Percentiles rank a stretch among this genome's conserved stretches.
These are phyloP conservation scores for Carpinus viminea DNA, from an alignment of 306 rosid genomes.

Conservation along the genomic window DNA sequence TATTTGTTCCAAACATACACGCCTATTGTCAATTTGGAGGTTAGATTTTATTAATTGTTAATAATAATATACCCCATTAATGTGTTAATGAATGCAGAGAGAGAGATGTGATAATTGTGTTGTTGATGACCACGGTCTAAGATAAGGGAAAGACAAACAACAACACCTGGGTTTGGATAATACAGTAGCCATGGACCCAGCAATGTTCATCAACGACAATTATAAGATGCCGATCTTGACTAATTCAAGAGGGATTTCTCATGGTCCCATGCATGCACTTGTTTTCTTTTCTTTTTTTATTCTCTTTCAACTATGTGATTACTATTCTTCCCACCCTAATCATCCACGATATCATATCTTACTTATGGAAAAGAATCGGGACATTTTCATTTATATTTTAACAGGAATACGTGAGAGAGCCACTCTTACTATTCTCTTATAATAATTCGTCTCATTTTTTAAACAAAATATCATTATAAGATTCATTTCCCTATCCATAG, in stretches of 20 bases:
- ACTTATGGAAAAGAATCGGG: no score
- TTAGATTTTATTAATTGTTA: constrained; percentile 20
- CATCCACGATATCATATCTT: neutral
- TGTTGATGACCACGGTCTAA: constrained; percentile 28
- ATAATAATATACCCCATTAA: neutral
- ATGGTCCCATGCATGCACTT: constrained; percentile 16
- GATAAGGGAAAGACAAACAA: constrained; percentile 37
- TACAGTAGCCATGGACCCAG: constrained; percentile 31
- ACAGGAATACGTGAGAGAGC: no score
- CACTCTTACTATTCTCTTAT: no score
- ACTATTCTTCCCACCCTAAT: neutral
- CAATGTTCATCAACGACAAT: constrained; percentile 28
- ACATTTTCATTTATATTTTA: no score
- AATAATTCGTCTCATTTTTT: no score
- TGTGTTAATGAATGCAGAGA: constrained; percentile 8
- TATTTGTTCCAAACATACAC: no score
- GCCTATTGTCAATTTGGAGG: no score
- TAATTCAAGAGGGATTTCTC: constrained; percentile 15
- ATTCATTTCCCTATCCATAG: neutral
- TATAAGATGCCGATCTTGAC: constrained; percentile 25
- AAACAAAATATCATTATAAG: no score
- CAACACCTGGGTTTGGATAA: constrained; percentile 35
- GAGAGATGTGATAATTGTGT: neutral
- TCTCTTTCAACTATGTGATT: neutral
- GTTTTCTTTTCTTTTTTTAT: neutral